These are phyloP conservation scores for Aspergillus haitiensis DNA, from an alignment of 495 filamentous ascomycete species.

Conservation along the genomic window DNA sequence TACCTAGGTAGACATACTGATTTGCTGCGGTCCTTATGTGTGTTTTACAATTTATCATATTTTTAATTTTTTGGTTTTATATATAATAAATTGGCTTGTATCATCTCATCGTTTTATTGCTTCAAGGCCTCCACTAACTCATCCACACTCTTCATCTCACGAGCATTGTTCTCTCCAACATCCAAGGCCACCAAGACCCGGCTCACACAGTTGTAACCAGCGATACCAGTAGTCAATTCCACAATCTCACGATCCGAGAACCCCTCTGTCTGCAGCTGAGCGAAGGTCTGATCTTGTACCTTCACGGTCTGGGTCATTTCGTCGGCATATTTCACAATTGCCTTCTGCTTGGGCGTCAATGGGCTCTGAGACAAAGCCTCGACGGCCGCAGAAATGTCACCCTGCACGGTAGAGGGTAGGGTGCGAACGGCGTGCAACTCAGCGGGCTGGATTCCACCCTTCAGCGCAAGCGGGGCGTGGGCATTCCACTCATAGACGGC, in stretches of 20 bases:
- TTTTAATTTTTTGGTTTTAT: neutral
- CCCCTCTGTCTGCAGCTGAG: slow-evolving; percentile 50
- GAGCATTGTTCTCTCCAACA: slow-evolving; percentile 54
- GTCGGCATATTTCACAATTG: slow-evolving; percentile 62
- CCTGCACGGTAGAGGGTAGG: slow-evolving; percentile 36
- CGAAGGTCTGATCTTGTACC: slow-evolving; percentile 60
- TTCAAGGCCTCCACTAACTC: slow-evolving; percentile 34
- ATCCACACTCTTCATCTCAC: slow-evolving; percentile 46
- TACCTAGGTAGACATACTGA: neutral
- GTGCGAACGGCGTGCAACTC: slow-evolving; percentile 51
- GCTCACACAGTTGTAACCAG: slow-evolving; percentile 84
- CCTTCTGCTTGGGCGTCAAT: slow-evolving; percentile 60
- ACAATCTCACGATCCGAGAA: slow-evolving; percentile 61
- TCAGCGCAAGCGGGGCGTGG: slow-evolving; percentile 65
- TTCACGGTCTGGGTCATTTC: slow-evolving; percentile 63
- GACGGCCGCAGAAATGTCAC: slow-evolving; percentile 26
- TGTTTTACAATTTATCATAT: slow-evolving; percentile 1
- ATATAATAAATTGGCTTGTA: neutral
- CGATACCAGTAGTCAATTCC: slow-evolving; percentile 75
- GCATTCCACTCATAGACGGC: slow-evolving; percentile 81
- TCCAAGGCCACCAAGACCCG: slow-evolving; percentile 81
- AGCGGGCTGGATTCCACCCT: slow-evolving; percentile 38
- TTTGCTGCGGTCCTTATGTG: neutral
- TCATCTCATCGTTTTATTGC: neutral
- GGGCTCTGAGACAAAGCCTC: slow-evolving; percentile 32